Conservation (phyloP, 768 basidiomycete species). For the Coprinellus aureogranulatus region DNA sequence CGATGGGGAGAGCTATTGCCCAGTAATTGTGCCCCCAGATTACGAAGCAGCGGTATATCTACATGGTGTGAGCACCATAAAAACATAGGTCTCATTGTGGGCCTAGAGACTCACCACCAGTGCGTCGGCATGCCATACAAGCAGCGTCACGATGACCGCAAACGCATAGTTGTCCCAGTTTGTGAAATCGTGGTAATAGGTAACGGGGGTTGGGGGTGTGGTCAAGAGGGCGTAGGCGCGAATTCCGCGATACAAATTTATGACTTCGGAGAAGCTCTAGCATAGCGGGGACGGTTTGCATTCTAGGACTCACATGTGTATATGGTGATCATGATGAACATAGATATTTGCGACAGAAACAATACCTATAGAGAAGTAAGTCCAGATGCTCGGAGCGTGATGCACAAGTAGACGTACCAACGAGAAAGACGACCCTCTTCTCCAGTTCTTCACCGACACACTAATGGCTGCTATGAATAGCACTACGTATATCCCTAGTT, state of each 20-base stretch:
- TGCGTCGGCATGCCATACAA: background rate
- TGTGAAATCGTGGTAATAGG: background rate
- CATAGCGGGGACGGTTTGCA: background rate
- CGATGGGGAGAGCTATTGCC: background rate
- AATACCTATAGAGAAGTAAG: background rate
- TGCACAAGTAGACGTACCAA: too few relatives aligned
- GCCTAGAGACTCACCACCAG: background rate
- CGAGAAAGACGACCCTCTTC: background rate
- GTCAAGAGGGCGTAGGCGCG: background rate
- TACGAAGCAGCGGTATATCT: slow-evolving; percentile 9
- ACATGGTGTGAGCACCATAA: too few relatives aligned
- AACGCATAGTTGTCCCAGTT: background rate
- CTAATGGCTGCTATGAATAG: slow-evolving; percentile 17
- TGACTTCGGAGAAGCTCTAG: background rate
- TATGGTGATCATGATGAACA: background rate
- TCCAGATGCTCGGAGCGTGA: too few relatives aligned
- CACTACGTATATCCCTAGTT: slow-evolving; percentile 15
- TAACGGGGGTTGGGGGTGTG: background rate
- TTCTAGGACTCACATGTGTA: background rate
- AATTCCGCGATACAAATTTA: background rate
- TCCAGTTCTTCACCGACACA: slow-evolving; percentile 17
- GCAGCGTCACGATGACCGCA: background rate
- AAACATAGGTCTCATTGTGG: background rate
- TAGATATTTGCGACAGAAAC: background rate
- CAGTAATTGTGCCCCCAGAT: slow-evolving; percentile 7